Evolutionary conservation across 805 yeast genomes (phyloP), one percentile per base, ranked within the genome.

Genomic region (Komagataella populi): DNA sequence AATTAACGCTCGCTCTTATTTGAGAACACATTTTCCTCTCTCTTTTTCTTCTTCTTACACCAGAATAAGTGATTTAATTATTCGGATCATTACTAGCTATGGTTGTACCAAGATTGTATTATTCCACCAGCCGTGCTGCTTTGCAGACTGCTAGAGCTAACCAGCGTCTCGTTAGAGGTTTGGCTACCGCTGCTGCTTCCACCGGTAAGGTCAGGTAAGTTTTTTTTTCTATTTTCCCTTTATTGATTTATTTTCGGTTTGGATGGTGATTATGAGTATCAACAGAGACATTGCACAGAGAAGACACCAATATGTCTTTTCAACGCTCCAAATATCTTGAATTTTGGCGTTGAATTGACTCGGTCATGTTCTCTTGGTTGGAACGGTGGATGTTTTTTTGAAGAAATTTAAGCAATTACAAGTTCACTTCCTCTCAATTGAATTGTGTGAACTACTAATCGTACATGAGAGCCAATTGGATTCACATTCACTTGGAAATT

Each of bases 181-280:
- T 83, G 71, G 89, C 90, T 61, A 76, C 88, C 64, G 84, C 87
- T 66, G 83, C 88, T 61, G 79, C 85, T 65, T 68, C 75, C 54
- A 71, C 72, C 66, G 96, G 96, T 80, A 84, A 85, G 71, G 88
- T 88, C 66, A 87, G 87, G 90, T 84, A 81, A 70, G 90, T 83
- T 51, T 45, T 24, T 45, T 24, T 46, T 49, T 44, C 46, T 39
- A 7, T 20, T 22, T 45, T 22, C 46, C 30, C n/a, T 18, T 24
- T 36, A 16, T 23, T 17, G 39, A 6, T 24, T 14, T 16, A 17
- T 14, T 30, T 30, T 30, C 39, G 12, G 14, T 30, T 10, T 5
- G 39, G 39, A 30, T 30, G 39, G 39, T 10, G 39, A 30, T 30
- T 30, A 8, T 30, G 39, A 30, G 39, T 30, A 30, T 30, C 39